Base-by-base conservation (phyloP, 805 yeast species). In the Ogataea pini region DNA sequence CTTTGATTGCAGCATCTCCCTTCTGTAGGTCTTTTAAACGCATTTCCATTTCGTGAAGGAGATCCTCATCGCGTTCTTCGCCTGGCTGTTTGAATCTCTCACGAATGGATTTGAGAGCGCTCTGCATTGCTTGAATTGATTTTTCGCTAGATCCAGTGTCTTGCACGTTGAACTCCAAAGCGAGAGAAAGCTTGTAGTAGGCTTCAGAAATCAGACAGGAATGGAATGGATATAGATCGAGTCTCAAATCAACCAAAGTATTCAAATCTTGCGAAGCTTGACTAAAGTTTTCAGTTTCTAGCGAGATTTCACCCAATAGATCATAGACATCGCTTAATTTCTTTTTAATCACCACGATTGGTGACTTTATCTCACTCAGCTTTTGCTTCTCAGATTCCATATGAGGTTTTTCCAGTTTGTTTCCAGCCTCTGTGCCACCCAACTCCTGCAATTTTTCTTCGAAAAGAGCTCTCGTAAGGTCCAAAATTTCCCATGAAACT, bases 401-500 rank as follows among this genome's bases (percentile, higher is more conserved):
- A 43, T 52, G 56, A 18, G 68, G 66, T 1, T 19, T 44, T 12
- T 39, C 24, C 20, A 39, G 22, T 13, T 40, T 42, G 13, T 48
- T 47, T 5, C 16, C 12, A 19, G 37, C 36, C 28, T 42, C 42
- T 5, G 34, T 13, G 28, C 52, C 38, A 31, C 52, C 55, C 14
- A 52, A 43, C 34, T 66, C 54, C 20, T 69, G 68, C 3, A 79
- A 57, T 45, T 72, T 61, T 39, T 72, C 65, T 61, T 80, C 83
- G 56, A 80, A 85, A 37, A 86, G 63, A 2, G 85, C 75, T 52
- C 97, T 77, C 2, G 96, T 78, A 33, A 88, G 72, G 62, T 91
- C 96, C 16, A 90, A 70, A 7, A 88, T 78, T 44, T 87, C 94
- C 94, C 96, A 87, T 0, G 97, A 96, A 14, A 84, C 79, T 62